Evolutionary conservation across 2,329 filamentous ascomycete species (phyloP).

Genomic region (Periglandula ipomoeae): DNA sequence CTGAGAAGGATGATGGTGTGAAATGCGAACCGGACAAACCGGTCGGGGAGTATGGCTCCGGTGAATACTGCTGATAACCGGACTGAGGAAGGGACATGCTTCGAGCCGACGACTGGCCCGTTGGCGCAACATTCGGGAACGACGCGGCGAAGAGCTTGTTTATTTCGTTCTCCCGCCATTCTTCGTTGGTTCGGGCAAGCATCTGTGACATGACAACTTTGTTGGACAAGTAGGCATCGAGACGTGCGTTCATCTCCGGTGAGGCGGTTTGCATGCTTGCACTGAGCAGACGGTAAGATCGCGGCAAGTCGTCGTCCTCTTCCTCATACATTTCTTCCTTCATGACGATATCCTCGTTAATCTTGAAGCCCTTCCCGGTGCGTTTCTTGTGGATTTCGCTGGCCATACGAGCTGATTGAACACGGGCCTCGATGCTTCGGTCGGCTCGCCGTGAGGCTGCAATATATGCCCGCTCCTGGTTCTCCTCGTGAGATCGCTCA

Average conservation of each 20-base stretch:
- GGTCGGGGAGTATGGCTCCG: conserved; percentile 1
- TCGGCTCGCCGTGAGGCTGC: conserved; percentile 83
- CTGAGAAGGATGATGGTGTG: conserved; percentile 1
- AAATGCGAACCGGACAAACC: neutral
- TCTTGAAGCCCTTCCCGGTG: conserved; percentile 71
- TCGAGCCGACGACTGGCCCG: conserved; percentile 14
- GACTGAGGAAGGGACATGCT: conserved; percentile 4
- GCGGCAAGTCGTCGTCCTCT: conserved; percentile 72
- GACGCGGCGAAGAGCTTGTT: conserved; percentile 37
- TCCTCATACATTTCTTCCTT: conserved; percentile 97
- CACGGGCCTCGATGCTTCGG: conserved; percentile 74
- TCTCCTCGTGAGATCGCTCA: conserved; percentile 70
- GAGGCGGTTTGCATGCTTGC: conserved; percentile 53
- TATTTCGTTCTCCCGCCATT: conserved; percentile 36
- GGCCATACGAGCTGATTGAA: conserved; percentile 78
- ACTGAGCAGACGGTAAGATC: conserved; percentile 55
- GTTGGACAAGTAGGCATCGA: conserved; percentile 40
- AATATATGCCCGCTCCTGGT: conserved; percentile 83
- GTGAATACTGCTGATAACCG: conserved; percentile 1
- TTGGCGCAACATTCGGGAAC: conserved; percentile 30
- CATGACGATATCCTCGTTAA: conserved; percentile 77
- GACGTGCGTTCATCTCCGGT: conserved; percentile 50
- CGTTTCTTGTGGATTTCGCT: conserved; percentile 87
- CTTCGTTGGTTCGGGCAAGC: conserved; percentile 24
- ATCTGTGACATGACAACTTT: conserved; percentile 33